phyloP scores from a whole-genome alignment of 768 basidiomycete species.

The Xerocomus potaroensis region DNA sequence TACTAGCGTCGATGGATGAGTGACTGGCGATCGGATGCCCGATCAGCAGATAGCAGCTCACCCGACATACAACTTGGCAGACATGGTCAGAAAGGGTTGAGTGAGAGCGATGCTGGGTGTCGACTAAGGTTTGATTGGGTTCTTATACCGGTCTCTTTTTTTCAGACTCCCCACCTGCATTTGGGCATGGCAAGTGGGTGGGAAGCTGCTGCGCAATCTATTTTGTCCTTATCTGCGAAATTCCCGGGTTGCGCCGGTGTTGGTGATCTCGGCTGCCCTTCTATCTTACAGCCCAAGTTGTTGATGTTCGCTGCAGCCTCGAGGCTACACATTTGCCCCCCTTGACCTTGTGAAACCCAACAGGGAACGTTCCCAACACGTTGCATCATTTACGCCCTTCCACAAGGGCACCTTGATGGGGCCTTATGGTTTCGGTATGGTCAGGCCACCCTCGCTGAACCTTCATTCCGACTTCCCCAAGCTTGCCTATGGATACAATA shows the following conservation, averaged over 20 bases:
- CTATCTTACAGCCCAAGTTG: background rate
- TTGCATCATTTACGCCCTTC: too few species aligned
- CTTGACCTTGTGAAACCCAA: background rate
- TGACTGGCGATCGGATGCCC: background rate
- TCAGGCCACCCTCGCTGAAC: background rate
- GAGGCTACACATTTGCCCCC: background rate
- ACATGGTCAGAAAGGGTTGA: conserved; percentile 21
- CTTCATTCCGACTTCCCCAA: too few species aligned
- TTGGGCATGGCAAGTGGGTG: conserved; percentile 12
- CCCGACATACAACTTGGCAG: conserved; percentile 32
- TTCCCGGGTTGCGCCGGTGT: background rate
- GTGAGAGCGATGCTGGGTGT: conserved; percentile 11
- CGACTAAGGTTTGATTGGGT: conserved; percentile 16
- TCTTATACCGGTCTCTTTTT: conserved; percentile 26
- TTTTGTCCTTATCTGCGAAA: conserved; percentile 8
- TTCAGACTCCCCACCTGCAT: conserved; percentile 34
- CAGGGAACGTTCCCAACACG: background rate
- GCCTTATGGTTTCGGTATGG: too few species aligned
- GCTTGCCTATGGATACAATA: background rate
- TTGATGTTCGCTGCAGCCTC: conserved; percentile 9
- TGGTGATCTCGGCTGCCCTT: background rate
- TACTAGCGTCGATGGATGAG: conserved; percentile 15
- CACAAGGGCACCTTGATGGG: too few species aligned
- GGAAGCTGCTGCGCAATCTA: background rate
- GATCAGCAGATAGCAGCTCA: conserved; percentile 15